Evolutionary conservation across 768 basidiomycete species (phyloP).

Genomic region (Lyophyllum decastes): DNA sequence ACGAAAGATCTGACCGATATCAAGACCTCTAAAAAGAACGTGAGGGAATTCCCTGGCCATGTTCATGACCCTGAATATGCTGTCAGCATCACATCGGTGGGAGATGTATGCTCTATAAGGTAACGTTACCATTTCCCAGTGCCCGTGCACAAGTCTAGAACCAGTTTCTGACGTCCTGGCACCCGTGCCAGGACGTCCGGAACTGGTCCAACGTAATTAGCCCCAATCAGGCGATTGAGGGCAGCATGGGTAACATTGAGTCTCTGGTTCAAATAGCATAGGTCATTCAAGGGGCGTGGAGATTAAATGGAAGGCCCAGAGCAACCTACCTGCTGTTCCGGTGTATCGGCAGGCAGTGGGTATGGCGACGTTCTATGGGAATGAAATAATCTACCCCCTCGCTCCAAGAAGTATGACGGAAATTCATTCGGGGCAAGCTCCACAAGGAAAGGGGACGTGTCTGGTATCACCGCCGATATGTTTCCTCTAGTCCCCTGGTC

Average conservation of each 20-base stretch:
- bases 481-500: background rate
- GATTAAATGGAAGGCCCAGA: background rate
- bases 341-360: conserved; percentile 70
- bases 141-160: conserved; percentile 77
- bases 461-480: conserved; percentile 1
- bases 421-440: conserved; percentile 57
- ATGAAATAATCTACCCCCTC: conserved; percentile 65
- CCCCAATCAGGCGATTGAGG: conserved; percentile 52
- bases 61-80: conserved; percentile 61
- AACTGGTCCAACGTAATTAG: conserved; percentile 63
- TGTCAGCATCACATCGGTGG: conserved; percentile 6
- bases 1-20: conserved; percentile 60
- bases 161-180: conserved; percentile 46
- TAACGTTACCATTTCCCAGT: conserved; percentile 64
- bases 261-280: conserved; percentile 40
- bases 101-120: conserved; percentile 19
- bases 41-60: conserved; percentile 69
- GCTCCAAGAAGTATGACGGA: conserved; percentile 59
- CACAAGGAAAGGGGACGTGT: conserved; percentile 17
- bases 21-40: conserved; percentile 68
- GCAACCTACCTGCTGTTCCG: conserved; percentile 63
- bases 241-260: conserved; percentile 50
- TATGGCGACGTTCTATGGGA: conserved; percentile 65
- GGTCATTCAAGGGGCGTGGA: conserved; percentile 1
- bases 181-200: conserved; percentile 45